A percentile compares a stretch with the other conserved stretches of the same genome.
Conservation (phyloP, 805 yeast genomes). For the Ogataea ramenticola region DNA sequence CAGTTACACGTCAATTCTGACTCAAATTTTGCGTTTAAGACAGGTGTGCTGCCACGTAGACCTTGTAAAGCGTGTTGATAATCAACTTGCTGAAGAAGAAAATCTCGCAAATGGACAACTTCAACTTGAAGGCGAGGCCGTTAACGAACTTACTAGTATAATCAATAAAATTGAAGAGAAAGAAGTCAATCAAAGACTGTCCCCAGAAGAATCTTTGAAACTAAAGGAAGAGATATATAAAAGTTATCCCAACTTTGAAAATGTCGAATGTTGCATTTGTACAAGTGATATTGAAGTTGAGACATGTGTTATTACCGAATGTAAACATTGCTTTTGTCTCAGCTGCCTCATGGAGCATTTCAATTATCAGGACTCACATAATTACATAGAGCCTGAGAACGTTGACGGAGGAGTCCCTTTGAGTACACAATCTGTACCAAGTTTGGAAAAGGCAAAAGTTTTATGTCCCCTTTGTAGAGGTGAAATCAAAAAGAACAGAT, state of each 20-base stretch:
- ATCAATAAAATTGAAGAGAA: constrained; percentile 18
- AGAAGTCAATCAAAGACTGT: constrained; percentile 16
- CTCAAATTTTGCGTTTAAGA: constrained; percentile 75
- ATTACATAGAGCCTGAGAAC: constrained; percentile 2
- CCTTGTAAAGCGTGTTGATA: constrained; percentile 43
- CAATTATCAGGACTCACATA: constrained; percentile 45
- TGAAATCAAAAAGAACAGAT: constrained; percentile 38
- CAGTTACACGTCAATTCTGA: constrained; percentile 70
- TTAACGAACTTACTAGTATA: constrained; percentile 15
- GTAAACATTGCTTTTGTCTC: constrained; percentile 77
- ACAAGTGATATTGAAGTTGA: constrained; percentile 50
- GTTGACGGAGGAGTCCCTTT: background rate
- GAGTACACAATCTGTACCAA: background rate
- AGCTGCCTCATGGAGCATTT: constrained; percentile 69
- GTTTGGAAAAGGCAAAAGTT: constrained; percentile 32
- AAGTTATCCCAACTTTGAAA: constrained; percentile 28
- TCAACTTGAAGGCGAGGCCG: constrained; percentile 6
- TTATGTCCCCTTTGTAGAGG: constrained; percentile 76
- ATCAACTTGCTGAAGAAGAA: constrained; percentile 31
- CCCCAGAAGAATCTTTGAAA: constrained; percentile 16
- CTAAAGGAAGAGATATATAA: constrained; percentile 24
- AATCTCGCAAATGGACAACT: constrained; percentile 20
- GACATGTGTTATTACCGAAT: constrained; percentile 52
- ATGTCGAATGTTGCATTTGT: constrained; percentile 80
- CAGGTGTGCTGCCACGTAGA: constrained; percentile 85